Conservation (phyloP, 192 early-diverging fungal genomes). For the Pilobolus umbonatus region DNA sequence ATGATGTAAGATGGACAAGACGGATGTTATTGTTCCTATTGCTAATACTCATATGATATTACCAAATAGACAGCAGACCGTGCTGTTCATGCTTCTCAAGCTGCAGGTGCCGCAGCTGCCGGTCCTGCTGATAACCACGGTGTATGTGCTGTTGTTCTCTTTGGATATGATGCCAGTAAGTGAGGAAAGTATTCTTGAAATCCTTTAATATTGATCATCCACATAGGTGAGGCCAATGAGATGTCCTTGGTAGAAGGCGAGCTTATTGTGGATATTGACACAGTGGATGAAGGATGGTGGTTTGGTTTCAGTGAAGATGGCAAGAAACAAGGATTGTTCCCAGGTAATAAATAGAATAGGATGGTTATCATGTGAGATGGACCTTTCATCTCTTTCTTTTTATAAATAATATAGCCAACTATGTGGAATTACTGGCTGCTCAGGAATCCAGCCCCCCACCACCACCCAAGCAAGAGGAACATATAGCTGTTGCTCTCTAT, state of each 20-base stretch:
- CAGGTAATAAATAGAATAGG: slow-evolving; percentile 39
- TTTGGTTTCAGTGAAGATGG: slow-evolving; percentile 75
- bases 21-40: background rate
- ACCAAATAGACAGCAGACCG: slow-evolving; percentile 16
- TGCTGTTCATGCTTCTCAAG: slow-evolving; percentile 18
- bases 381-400: background rate
- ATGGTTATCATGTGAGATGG: background rate
- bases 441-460: background rate
- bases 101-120: slow-evolving; percentile 24
- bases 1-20: too few relatives aligned
- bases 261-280: slow-evolving; percentile 68
- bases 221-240: slow-evolving; percentile 72
- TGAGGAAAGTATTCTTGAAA: background rate
- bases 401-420: slow-evolving; percentile 32
- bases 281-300: slow-evolving; percentile 94
- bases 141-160: slow-evolving; percentile 64
- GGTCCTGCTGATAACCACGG: slow-evolving; percentile 19
- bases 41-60: too few relatives aligned
- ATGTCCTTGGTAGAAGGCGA: slow-evolving; percentile 81
- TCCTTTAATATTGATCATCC: background rate
- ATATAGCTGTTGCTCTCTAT: slow-evolving; percentile 62
- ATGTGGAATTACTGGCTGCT: slow-evolving; percentile 32
- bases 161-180: slow-evolving; percentile 70
- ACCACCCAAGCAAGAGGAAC: slow-evolving; percentile 29
- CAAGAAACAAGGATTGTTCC: slow-evolving; percentile 74